A percentile compares a stretch with the other conserved stretches of the same genome.
Evolutionary conservation across 805 yeast genomes (phyloP).

Genomic region (Starmerella lactis-condensi): DNA sequence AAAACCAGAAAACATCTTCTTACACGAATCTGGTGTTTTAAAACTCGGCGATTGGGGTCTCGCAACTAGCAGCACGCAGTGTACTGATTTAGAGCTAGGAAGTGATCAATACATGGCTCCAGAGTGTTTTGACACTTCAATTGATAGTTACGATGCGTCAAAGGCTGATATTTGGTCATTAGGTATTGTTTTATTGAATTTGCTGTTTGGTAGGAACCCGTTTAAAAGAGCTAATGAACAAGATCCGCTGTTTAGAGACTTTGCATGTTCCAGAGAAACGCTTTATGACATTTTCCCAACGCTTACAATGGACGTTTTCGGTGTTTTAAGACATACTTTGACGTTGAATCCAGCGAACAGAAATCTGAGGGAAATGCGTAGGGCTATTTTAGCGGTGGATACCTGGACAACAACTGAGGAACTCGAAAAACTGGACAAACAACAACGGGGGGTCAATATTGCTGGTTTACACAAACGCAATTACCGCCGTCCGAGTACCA

Average conservation of each 20-base stretch:
- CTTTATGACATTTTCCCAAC: slow-evolving; percentile 80
- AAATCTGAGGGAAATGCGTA: slow-evolving; percentile 40
- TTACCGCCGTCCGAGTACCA: slow-evolving; percentile 5
- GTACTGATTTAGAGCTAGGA: slow-evolving; percentile 69
- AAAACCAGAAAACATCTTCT: slow-evolving; percentile 87
- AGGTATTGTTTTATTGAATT: slow-evolving; percentile 65
- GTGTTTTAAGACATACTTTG: slow-evolving; percentile 58
- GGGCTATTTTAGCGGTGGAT: slow-evolving; percentile 40
- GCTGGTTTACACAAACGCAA: slow-evolving; percentile 1
- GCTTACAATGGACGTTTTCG: slow-evolving; percentile 70
- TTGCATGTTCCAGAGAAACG: slow-evolving; percentile 73
- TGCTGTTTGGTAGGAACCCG: slow-evolving; percentile 78
- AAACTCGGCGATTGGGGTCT: slow-evolving; percentile 79
- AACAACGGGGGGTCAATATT: not conserved
- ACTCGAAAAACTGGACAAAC: slow-evolving; percentile 23
- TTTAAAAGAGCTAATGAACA: slow-evolving; percentile 61
- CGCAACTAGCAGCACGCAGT: slow-evolving; percentile 42
- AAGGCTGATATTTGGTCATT: slow-evolving; percentile 80
- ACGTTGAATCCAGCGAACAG: slow-evolving; percentile 80
- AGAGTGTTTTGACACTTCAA: slow-evolving; percentile 48
- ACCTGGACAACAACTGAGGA: slow-evolving; percentile 77
- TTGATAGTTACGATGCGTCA: slow-evolving; percentile 45
- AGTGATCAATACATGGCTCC: slow-evolving; percentile 92
- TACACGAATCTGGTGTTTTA: slow-evolving; percentile 38
- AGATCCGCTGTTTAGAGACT: slow-evolving; percentile 69